phyloP scores from a whole-genome alignment of 2,329 filamentous ascomycete species.

The Nectriaceae sp. region DNA sequence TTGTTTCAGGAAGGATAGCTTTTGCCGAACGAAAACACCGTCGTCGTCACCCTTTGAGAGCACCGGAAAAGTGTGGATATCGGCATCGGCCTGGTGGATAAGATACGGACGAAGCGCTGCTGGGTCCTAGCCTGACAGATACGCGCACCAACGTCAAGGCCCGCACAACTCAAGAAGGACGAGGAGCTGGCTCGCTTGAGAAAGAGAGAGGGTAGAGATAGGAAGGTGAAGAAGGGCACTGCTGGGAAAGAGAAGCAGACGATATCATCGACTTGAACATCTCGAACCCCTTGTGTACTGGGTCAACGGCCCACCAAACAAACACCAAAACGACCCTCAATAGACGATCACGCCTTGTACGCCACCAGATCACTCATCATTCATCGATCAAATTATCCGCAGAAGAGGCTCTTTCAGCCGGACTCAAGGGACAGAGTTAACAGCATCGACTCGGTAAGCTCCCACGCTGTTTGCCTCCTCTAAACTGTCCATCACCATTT shows the following conservation, averaged over 20 bases:
- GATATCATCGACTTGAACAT: too few species aligned
- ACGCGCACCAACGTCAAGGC: neutral
- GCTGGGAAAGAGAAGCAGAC: too few species aligned
- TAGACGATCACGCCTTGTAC: neutral
- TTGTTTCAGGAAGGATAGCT: too few species aligned
- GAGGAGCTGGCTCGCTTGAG: too few species aligned
- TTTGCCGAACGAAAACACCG: too few species aligned
- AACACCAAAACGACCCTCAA: neutral
- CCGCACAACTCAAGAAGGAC: too few species aligned
- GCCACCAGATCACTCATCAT: neutral
- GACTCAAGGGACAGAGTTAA: too few species aligned
- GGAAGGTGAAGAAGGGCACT: too few species aligned
- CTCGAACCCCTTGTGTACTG: too few species aligned
- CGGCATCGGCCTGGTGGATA: neutral
- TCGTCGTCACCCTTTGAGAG: neutral
- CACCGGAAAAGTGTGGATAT: neutral
- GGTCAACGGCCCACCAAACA: slow-evolving; percentile 1
- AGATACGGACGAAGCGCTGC: neutral
- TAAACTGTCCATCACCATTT: slow-evolving; percentile 4
- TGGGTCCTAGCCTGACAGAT: slow-evolving; percentile 7
- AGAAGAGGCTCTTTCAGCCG: too few species aligned
- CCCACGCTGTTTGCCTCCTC: slow-evolving; percentile 1
- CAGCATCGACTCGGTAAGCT: slow-evolving; percentile 20
- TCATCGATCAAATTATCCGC: too few species aligned
- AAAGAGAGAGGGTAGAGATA: too few species aligned